Evolutionary conservation across 257 asterid species (phyloP), one percentile per base, ranked within the genome.

Genomic region (Nicotiana otophora): DNA sequence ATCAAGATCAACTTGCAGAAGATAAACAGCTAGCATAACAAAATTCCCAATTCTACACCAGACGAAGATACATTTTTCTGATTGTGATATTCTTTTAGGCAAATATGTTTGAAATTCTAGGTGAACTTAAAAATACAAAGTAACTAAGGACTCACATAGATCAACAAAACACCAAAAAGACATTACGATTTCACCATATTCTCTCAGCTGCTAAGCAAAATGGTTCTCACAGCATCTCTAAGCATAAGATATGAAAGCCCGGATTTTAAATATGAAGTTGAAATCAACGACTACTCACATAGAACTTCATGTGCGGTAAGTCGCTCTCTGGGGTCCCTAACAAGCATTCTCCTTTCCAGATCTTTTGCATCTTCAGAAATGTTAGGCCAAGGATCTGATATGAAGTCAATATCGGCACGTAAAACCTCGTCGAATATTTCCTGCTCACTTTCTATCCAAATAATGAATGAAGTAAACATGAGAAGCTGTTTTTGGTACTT

Each of bases 311-410:
- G 92, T 83, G 93, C 92, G 0, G 96, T 89, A 75, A 88, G 86
- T 36, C 97, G 90, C 84, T 88, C 87, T 79, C 83, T 90, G 14
- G 93, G 92, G 55, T 93, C 97, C 81, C 94, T 81, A 30, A 86
- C 84, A 23, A 93, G 97, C 96, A 93, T 93, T 88, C 72, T 84
- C 81, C 88, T 84, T 8, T 91, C 92, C 33, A 93, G 90, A 90
- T 93, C 97, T 83, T 93, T 93, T 16, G 96, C 96, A 69, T 94
- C 89, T 5, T 88, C 93, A 9, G 97, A 93, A 79, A 91, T 87
- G 67, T 91, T 86, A 16, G 97, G 97, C 97, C 97, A 93, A 28
- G 97, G 97, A 79, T 92, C 95, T 5, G 94, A 89, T 61, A 88
- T 76, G 83, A 89, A 90, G 85, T 92, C 95, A 82, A 91, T 65